A percentile compares a stretch with the other conserved stretches of the same genome.
Conservation (phyloP, 1,139 yeast genomes). For the Hansenula anomala region DNA sequence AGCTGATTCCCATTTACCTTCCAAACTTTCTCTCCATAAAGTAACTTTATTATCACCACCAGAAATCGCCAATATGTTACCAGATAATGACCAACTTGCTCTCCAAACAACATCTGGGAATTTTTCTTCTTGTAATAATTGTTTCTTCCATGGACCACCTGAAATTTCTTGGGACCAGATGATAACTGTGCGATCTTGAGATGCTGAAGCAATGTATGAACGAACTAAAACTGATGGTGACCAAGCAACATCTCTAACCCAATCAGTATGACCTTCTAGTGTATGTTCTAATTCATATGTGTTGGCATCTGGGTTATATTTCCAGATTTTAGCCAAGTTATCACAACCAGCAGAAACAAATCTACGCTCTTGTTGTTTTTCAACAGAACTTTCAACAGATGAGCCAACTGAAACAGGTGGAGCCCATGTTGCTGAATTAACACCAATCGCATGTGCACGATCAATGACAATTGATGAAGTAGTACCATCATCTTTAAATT, state of each 20-base stretch:
- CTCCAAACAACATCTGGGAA: conserved; percentile 99
- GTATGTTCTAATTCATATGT: conserved; percentile 70
- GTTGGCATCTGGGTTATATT: conserved; percentile 49
- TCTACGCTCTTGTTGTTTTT: conserved; percentile 43
- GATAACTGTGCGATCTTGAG: conserved; percentile 92
- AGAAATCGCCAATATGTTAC: conserved; percentile 90
- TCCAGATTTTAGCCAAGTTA: conserved; percentile 91
- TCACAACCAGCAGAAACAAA: conserved; percentile 96
- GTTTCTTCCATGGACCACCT: conserved; percentile 76
- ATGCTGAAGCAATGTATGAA: conserved; percentile 94
- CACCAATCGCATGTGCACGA: conserved; percentile 89
- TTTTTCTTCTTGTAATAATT: conserved; percentile 65
- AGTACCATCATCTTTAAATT: conserved; percentile 87
- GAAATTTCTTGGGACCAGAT: conserved; percentile 83
- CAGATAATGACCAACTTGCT: conserved; percentile 95
- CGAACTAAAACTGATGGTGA: conserved; percentile 85
- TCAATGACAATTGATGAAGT: conserved; percentile 46
- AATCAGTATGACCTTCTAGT: conserved; percentile 88
- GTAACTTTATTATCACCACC: conserved; percentile 97
- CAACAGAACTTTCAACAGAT: conserved; percentile 15
- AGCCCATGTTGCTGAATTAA: conserved; percentile 95
- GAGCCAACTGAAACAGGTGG: conserved; percentile 46
- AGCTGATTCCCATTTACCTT: conserved; percentile 95
- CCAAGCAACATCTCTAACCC: conserved; percentile 99
- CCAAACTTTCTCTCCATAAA: conserved; percentile 91